Conservation (phyloP, 2,329 filamentous ascomycete species). For the Claviceps quebecensis region DNA sequence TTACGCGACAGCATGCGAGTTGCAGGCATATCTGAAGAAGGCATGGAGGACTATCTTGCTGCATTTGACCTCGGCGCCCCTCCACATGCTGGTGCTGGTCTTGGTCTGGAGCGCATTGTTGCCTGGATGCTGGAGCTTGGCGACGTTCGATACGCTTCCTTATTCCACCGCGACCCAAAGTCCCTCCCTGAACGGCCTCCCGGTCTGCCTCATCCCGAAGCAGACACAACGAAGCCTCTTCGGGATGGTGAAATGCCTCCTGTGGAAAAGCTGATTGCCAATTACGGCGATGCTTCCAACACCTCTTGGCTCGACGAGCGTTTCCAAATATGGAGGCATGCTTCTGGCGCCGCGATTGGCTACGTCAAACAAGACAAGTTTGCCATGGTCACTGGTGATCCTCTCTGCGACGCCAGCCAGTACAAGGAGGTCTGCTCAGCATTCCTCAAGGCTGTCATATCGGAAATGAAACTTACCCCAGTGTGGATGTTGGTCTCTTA, state of each 20-base stretch:
- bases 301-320: slow-evolving; percentile 87
- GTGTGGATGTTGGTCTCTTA: slow-evolving; percentile 80
- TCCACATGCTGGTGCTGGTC: slow-evolving; percentile 79
- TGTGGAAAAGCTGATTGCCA: slow-evolving; percentile 78
- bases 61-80: slow-evolving; percentile 82
- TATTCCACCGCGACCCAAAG: slow-evolving; percentile 81
- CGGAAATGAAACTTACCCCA: slow-evolving; percentile 56
- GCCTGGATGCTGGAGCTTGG: slow-evolving; percentile 77
- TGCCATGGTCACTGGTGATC: slow-evolving; percentile 75
- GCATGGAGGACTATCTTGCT: slow-evolving; percentile 81
- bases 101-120: slow-evolving; percentile 77
- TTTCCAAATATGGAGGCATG: slow-evolving; percentile 77
- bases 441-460: slow-evolving; percentile 63
- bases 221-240: slow-evolving; percentile 50
- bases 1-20: slow-evolving; percentile 66
- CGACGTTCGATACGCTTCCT: slow-evolving; percentile 75
- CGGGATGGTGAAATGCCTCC: slow-evolving; percentile 48
- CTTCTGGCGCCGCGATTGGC: slow-evolving; percentile 71
- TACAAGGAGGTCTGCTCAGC: slow-evolving; percentile 58
- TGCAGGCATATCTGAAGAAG: slow-evolving; percentile 61
- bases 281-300: slow-evolving; percentile 88
- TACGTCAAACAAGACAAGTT: slow-evolving; percentile 66
- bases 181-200: slow-evolving; percentile 57
- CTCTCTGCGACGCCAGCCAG: slow-evolving; percentile 68
- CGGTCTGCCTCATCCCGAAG: slow-evolving; percentile 70